A percentile compares a stretch with the other conserved stretches of the same genome.
Conservation (phyloP, 2,329 filamentous ascomycete genomes). For the Trichoderma hamatum region DNA sequence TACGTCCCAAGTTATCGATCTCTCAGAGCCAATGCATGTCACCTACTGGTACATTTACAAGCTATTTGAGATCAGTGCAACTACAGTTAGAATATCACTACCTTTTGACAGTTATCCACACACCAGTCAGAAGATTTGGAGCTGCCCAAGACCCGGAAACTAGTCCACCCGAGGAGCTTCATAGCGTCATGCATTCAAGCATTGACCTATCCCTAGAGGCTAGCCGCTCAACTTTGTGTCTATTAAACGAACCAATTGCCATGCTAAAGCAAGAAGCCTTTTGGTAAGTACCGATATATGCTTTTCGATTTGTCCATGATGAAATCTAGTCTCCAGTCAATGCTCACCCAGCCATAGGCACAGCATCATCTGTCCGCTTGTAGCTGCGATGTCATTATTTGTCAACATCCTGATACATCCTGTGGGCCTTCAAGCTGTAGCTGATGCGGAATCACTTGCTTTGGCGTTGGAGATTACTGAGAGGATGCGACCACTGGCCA, state of each 20-base stretch:
- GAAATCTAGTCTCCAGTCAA: background rate
- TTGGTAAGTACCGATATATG: background rate
- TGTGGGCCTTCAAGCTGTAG: background rate
- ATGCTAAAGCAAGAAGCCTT: background rate
- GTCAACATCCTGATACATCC: conserved; percentile 3
- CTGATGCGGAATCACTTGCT: background rate
- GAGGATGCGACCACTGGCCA: background rate
- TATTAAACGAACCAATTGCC: background rate
- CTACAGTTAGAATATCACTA: conserved; percentile 1
- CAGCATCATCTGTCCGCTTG: background rate
- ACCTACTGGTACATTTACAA: background rate
- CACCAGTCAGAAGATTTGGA: conserved; percentile 5
- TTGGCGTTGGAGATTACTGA: background rate
- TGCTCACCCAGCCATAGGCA: background rate
- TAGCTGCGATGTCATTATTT: background rate
- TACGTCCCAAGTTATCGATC: background rate
- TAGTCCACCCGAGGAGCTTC: conserved; percentile 2
- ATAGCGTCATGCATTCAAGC: conserved; percentile 16
- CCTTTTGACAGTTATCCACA: conserved; percentile 5
- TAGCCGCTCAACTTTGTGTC: background rate
- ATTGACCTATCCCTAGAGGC: conserved; percentile 13
- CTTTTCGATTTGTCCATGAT: background rate
- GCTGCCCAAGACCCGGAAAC: background rate
- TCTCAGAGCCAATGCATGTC: background rate
- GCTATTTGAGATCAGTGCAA: conserved; percentile 1